Evolutionary conservation across 305 asterid species (phyloP), one percentile per base, ranked within the genome.

Genomic region (Fraxinus floribunda): DNA sequence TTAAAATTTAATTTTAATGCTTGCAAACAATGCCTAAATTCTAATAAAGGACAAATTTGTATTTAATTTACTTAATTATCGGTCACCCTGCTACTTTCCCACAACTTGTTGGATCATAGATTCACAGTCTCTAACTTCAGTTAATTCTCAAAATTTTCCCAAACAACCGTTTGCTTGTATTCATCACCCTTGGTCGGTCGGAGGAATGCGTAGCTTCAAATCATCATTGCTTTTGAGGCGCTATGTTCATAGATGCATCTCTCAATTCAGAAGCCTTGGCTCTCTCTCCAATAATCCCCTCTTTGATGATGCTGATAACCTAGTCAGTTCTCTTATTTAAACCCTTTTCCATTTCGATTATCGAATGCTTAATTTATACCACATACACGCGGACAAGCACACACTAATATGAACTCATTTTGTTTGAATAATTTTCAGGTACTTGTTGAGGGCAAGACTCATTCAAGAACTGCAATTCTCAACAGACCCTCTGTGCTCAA

Each of bases 391-490:
- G 8, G 36, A 10, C 36, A 8, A 7, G 20, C 15, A 24, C 71
- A 9, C 34, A 30, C 34, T 30, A 30, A 9, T 20, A 24, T 64
- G 16, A 7, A 52, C 2, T 72, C 9, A 9, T 78, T 78, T 85
- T 30, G 41, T 5, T 64, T 57, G 16, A 75, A 18, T 79, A 49
- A 79, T 16, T 86, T 75, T 78, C 93, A 95, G 99, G 97, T 95
- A 20, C 46, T 91, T 79, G 97, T 90, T 82, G 99, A 94, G 88
- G 91, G 92, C 46, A 90, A 90, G 82, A 92, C 87, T 78, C 79
- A 86, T 88, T 93, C 97, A 20, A 93, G 96, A 90, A 94, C 91
- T 79, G 98, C 97, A 49, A 87, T 93, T 84, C 93, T 95, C 84
- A 93, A 93, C 82, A 86, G 99, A 81, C 96, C 98, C 75, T 80